Evolutionary conservation across 139 green algal genomes (phyloP).

Genomic region (Nannochloris sp.): DNA sequence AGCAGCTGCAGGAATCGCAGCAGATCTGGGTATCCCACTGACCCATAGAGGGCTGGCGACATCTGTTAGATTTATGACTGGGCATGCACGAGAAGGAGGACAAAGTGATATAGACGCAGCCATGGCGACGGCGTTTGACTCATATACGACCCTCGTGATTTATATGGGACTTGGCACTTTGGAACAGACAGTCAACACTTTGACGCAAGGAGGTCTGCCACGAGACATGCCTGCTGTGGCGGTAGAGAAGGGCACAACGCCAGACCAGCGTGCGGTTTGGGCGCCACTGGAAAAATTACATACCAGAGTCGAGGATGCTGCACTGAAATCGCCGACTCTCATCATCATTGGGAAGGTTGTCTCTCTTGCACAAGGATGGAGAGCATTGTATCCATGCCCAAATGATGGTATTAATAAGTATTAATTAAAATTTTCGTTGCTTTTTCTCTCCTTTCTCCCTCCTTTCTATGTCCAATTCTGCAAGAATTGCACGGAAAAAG

Average conservation of each 20-base stretch:
- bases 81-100: constrained; percentile 76
- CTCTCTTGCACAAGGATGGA: constrained; percentile 51
- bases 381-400: neutral
- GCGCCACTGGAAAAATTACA: constrained; percentile 40
- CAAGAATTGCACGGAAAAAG: constrained; percentile 27
- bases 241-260: constrained; percentile 89
- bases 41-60: constrained; percentile 93
- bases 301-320: constrained; percentile 31
- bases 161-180: constrained; percentile 98
- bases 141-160: constrained; percentile 88
- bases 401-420: neutral
- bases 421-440: neutral
- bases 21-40: constrained; percentile 83
- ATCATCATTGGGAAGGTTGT: constrained; percentile 87
- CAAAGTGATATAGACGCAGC: constrained; percentile 56
- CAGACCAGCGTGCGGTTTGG: constrained; percentile 73
- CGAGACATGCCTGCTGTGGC: constrained; percentile 77
- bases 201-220: constrained; percentile 49
- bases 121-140: constrained; percentile 53
- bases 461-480: constrained; percentile 10
- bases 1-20: constrained; percentile 61
- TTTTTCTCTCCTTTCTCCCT: neutral
- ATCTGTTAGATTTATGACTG: constrained; percentile 81
- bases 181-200: constrained; percentile 50
- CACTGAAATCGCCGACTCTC: constrained; percentile 83